Evolutionary conservation across 2,329 filamentous ascomycete species (phyloP).

Genomic region (Aaosphaeria pasadenensis): DNA sequence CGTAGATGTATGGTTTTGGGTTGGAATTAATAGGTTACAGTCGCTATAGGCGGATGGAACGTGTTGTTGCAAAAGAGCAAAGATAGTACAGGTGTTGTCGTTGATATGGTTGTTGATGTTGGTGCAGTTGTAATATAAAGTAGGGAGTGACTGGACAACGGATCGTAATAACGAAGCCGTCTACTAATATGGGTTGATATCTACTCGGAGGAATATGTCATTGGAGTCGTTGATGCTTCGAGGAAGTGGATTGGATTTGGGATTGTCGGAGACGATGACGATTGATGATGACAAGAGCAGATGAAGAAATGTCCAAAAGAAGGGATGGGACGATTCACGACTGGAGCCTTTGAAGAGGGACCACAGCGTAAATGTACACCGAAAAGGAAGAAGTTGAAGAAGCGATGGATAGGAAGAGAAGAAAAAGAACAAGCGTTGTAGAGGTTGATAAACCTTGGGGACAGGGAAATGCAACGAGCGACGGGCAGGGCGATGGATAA

Average conservation of each 20-base stretch:
- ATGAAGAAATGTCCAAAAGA: conserved; percentile 31
- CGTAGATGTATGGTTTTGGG: conserved; percentile 1
- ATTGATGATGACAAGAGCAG: conserved; percentile 9
- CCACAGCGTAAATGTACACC: conserved; percentile 31
- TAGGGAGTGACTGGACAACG: conserved; percentile 42
- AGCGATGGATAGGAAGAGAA: conserved; percentile 31
- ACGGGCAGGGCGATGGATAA: conserved; percentile 37
- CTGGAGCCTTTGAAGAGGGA: conserved; percentile 15
- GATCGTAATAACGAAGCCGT: conserved; percentile 37
- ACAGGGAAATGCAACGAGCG: conserved; percentile 36
- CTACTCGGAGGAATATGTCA: conserved; percentile 29
- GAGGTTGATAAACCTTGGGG: conserved; percentile 43
- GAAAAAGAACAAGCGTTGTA: conserved; percentile 35
- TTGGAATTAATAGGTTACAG: conserved; percentile 23
- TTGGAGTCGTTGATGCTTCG: conserved; percentile 21
- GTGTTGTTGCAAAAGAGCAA: conserved; percentile 4
- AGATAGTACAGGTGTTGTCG: conserved; percentile 8
- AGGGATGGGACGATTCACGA: conserved; percentile 37
- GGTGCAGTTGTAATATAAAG: too few relatives aligned
- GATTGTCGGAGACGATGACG: conserved; percentile 8
- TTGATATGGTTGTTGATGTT: conserved; percentile 8
- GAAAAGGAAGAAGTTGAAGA: conserved; percentile 36
- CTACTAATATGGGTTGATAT: conserved; percentile 33
- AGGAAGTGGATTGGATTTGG: not conserved
- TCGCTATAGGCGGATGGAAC: conserved; percentile 12